Base-by-base conservation (phyloP, 768 basidiomycete species). In the Amanita exitialis region DNA sequence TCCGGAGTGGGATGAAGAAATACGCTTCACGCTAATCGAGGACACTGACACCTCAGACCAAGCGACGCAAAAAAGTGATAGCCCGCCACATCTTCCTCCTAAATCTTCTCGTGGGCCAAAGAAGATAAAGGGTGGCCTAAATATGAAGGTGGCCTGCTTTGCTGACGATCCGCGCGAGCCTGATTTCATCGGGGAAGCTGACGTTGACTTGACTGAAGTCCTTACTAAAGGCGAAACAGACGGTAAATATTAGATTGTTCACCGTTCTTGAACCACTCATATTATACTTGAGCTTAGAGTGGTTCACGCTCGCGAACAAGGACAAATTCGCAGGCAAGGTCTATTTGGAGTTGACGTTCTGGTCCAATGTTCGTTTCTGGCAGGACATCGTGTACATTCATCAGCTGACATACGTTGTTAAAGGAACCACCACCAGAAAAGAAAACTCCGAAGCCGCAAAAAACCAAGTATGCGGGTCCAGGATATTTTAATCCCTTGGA, bases 1-100 rank as follows among this genome's bases (percentile, higher is more conserved):
- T 65, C 96, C 96, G 4, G 92, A 92, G 68, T 99, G 96, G 94
- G 96, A 99, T 63, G 93, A 96, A 60, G 96, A 99, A 68, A 74
- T 98, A 61, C 84, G 96, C 38, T 98, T 97, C 67, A 83, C 85
- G 21, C 72, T 99, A 41, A 79, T 74, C 56, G 94, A 97, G 62
- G 90, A 91, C 56, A 67, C 71, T 28, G 74, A 76, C 56, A 70
- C 73, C n/a, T 66, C 72, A 37, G 69, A 74, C 34, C 67, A 71
- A 55, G 68, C 69, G 47, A 67, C 66, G 7, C 58, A 59, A 43
- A 66, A 59, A 21, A 66, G 73, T 50, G 68, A 73, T 9, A 72
- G 75, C 9, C 82, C 86, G 12, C 86, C 88, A 0, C 80, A 78
- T 2, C 73, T 75, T 2, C 86, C 86, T n/a, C 82, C 83, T 5